Percentiles rank a stretch among this genome's conserved stretches.
Evolutionary conservation across 805 yeast species (phyloP).

Genomic region (Starmera quercuum): DNA sequence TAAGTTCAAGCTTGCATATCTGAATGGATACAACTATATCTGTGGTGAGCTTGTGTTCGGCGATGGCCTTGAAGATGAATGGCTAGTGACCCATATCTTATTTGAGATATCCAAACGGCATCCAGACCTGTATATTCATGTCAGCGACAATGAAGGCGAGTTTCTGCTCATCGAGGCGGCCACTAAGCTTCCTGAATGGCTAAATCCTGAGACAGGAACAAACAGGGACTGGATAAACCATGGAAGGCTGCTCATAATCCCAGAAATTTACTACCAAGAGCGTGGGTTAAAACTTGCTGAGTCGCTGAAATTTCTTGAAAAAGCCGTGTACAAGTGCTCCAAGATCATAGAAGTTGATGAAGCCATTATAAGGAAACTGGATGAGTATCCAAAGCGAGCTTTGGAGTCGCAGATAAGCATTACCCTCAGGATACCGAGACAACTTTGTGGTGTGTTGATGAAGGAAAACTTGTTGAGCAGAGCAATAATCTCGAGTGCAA

Average conservation of each 20-base stretch:
- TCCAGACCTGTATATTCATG: conserved; percentile 34
- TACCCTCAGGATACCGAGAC: conserved; percentile 10
- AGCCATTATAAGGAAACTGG: conserved; percentile 10
- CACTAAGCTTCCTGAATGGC: conserved; percentile 39
- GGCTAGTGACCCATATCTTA: conserved; percentile 34
- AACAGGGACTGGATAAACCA: conserved; percentile 49
- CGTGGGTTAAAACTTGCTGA: conserved; percentile 30
- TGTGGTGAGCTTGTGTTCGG: conserved; percentile 36
- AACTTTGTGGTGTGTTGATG: conserved; percentile 12
- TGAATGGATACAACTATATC: conserved; percentile 11
- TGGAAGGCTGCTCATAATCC: conserved; percentile 32
- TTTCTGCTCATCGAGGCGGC: conserved; percentile 42
- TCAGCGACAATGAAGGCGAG: conserved; percentile 51
- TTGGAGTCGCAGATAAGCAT: conserved; percentile 17
- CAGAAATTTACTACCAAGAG: conserved; percentile 25
- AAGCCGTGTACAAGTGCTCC: conserved; percentile 27
- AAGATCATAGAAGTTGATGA: conserved; percentile 17
- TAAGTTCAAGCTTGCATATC: conserved; percentile 1
- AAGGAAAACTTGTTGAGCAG: conserved; percentile 5
- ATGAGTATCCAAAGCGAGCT: conserved; percentile 22
- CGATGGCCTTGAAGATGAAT: conserved; percentile 35
- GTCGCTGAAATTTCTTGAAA: conserved; percentile 31
- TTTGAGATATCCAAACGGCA: conserved; percentile 25
- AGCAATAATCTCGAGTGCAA: conserved; percentile 2
- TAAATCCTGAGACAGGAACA: conserved; percentile 35